phyloP scores from a whole-genome alignment of 2,329 filamentous ascomycete species.

The Thelonectria olida region DNA sequence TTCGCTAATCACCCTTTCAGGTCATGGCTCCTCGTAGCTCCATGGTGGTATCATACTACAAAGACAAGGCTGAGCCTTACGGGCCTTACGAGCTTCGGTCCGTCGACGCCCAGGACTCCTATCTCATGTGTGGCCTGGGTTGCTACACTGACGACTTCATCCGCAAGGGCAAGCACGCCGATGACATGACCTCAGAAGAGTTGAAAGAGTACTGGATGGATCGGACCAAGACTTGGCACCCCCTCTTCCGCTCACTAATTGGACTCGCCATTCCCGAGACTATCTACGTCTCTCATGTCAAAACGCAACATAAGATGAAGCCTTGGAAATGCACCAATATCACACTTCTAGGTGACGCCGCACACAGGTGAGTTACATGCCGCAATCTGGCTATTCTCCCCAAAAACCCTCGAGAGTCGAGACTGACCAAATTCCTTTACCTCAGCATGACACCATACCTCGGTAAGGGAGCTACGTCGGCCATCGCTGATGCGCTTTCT shows the following conservation, averaged over 20 bases:
- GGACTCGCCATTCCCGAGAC: neutral
- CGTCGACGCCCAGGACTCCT: neutral
- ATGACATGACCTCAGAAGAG: slow-evolving; percentile 7
- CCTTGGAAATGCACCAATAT: slow-evolving; percentile 6
- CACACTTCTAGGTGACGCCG: neutral
- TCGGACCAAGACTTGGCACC: slow-evolving; percentile 7
- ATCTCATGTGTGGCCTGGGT: slow-evolving; percentile 12
- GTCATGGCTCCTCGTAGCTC: slow-evolving; percentile 10
- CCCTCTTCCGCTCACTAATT: slow-evolving; percentile 6
- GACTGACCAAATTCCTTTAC: neutral
- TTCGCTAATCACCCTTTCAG: neutral
- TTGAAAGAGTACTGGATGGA: slow-evolving; percentile 2
- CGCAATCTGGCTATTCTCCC: too few relatives aligned
- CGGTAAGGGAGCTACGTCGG: slow-evolving; percentile 3
- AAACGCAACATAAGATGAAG: slow-evolving; percentile 10
- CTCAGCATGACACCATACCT: slow-evolving; percentile 14
- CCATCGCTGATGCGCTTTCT: slow-evolving; percentile 4
- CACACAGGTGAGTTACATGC: slow-evolving; percentile 12
- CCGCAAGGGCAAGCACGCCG: slow-evolving; percentile 1
- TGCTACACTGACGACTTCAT: slow-evolving; percentile 5
- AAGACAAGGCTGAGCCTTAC: slow-evolving; percentile 5
- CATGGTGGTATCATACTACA: slow-evolving; percentile 11
- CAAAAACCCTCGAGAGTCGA: neutral
- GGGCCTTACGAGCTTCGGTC: slow-evolving; percentile 1
- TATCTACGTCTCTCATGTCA: slow-evolving; percentile 4